phyloP scores from a whole-genome alignment of 805 yeast genomes.

The Cyberlindnera mycetangii region DNA sequence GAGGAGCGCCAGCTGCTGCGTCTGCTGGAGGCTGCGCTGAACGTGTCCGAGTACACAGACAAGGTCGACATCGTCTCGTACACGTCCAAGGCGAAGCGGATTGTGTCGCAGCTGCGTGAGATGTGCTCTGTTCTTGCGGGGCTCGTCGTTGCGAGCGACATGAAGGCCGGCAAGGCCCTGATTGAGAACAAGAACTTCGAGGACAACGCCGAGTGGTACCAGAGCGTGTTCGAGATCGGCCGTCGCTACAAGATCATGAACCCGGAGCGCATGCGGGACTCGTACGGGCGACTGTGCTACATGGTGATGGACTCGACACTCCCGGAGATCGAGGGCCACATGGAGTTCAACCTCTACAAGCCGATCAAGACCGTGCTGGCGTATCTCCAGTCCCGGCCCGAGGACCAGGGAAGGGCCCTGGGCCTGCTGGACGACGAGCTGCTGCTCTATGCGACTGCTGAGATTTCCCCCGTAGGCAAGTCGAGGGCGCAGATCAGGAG shows the following conservation, averaged over 20 bases:
- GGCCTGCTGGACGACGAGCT: constrained; percentile 54
- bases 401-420: constrained; percentile 35
- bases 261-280: constrained; percentile 77
- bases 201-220: constrained; percentile 71
- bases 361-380: constrained; percentile 64
- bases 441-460: constrained; percentile 62
- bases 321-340: constrained; percentile 63
- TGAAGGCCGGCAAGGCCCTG: constrained; percentile 64
- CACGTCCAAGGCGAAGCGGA: constrained; percentile 65
- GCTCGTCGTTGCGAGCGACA: constrained; percentile 70
- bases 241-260: constrained; percentile 81
- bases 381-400: constrained; percentile 41
- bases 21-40: constrained; percentile 69
- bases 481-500: constrained; percentile 50
- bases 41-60: constrained; percentile 79
- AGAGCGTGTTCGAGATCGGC: constrained; percentile 70
- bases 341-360: constrained; percentile 74
- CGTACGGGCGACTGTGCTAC: constrained; percentile 75
- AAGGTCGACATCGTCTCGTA: constrained; percentile 69
- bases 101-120: constrained; percentile 68
- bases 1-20: constrained; percentile 69
- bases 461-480: constrained; percentile 58
- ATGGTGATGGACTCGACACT: constrained; percentile 83
- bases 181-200: constrained; percentile 65
- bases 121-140: constrained; percentile 80